These are phyloP conservation scores for Talaromyces atroroseus DNA, from an alignment of 2,329 filamentous ascomycete genomes.

Conservation along the genomic window DNA sequence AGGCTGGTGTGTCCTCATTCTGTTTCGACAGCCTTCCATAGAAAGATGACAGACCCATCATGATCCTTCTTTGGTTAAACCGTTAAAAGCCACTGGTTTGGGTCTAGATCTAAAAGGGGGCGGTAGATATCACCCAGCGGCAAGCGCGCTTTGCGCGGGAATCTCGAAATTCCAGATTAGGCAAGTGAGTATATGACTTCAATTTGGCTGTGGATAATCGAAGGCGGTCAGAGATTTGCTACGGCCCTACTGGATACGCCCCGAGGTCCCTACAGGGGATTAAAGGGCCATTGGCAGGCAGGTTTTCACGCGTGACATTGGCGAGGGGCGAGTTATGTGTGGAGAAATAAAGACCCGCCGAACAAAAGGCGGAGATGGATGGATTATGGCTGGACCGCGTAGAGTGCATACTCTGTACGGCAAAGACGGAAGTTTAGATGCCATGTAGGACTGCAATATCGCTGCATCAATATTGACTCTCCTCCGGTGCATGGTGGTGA, in stretches of 20 bases:
- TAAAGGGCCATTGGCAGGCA: not conserved
- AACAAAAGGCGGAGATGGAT: not conserved
- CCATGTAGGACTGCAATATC: not conserved
- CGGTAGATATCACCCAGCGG: slow-evolving; percentile 19
- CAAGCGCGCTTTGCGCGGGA: slow-evolving; percentile 36
- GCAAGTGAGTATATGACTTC: not conserved
- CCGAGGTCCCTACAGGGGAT: slow-evolving; percentile 23
- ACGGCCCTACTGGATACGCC: not conserved
- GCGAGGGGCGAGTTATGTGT: not conserved
- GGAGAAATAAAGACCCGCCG: not conserved
- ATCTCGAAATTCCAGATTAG: slow-evolving; percentile 17
- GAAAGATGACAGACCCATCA: not conserved
- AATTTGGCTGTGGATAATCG: slow-evolving; percentile 15
- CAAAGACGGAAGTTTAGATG: not conserved
- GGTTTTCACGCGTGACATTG: not conserved
- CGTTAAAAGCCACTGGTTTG: not conserved
- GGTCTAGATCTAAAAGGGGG: not conserved
- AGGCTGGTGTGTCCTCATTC: not conserved
- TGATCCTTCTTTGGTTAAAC: not conserved
- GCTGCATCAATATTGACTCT: not conserved
- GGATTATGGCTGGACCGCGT: not conserved
- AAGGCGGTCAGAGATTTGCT: slow-evolving; percentile 18
- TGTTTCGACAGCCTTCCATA: not conserved
- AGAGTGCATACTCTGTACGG: not conserved
- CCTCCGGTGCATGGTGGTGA: not conserved